Conservation (phyloP, 129 eudicot species). For the Saposhnikovia divaricata region DNA sequence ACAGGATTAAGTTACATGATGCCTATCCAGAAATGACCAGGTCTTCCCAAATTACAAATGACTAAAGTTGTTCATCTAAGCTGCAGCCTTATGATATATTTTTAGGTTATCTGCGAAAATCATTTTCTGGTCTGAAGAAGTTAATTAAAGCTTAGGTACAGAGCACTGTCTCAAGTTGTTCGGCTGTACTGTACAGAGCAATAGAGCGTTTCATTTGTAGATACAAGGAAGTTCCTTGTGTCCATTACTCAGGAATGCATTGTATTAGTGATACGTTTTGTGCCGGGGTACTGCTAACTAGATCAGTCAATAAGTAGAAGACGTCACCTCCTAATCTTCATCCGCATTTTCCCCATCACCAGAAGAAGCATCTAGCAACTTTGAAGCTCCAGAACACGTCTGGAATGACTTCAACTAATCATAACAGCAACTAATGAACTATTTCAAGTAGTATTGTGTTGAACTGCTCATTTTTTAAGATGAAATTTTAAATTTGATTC, state of each 20-base stretch:
- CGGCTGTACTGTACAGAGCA: no score
- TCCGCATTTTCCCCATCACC: background rate
- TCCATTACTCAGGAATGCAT: no score
- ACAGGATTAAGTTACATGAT: background rate
- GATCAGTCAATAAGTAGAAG: background rate
- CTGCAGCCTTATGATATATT: background rate
- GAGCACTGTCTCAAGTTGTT: background rate
- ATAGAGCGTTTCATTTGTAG: background rate
- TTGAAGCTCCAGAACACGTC: background rate
- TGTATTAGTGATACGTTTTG: no score
- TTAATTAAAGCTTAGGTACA: background rate
- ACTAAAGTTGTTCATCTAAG: background rate
- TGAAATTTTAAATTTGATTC: no score
- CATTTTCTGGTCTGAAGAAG: no score
- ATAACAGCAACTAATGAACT: slow-evolving; percentile 6
- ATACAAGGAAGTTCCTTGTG: background rate
- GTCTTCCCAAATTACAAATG: background rate
- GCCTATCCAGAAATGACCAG: background rate
- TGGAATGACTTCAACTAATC: slow-evolving; percentile 1
- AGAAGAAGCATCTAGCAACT: background rate
- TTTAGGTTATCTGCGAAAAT: background rate
- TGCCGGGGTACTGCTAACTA: background rate
- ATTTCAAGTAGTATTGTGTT: no score
- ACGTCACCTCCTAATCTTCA: background rate
- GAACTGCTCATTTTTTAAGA: no score